Base-by-base conservation (phyloP, 73 alveolate genomes). In the Stentor roeselii region DNA sequence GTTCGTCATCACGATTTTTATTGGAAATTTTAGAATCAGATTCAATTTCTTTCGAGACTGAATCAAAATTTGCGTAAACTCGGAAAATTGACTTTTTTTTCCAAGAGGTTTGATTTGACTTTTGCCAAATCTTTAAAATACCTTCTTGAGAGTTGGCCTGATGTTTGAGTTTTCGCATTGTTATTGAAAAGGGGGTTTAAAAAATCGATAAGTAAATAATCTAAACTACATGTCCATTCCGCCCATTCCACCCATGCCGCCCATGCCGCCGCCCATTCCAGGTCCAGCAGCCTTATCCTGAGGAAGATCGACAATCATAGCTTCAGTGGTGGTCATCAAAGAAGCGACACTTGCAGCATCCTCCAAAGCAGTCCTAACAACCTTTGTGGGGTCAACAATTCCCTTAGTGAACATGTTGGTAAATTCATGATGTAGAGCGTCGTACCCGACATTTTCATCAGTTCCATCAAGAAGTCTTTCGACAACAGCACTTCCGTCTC, bases 331-430 rank as follows among this genome's bases (percentile, higher is more conserved):
- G 77, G 96, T 88, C 99, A 96, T 95, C 60, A 95, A 83, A 30
- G 97, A 89, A 59, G 99, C 99, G 75, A 96, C 98, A 3, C 97
- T 93, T 4, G 98, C 93, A 42, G 99, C 97, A 80, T 95, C 98
- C 59, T 92, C 97, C 41, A 96, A 85, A 32, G 99, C 98, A 40
- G 98, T 92, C 86, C 99, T 95, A 35, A 96, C 99, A 75, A 96
- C 99, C 93, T 96, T 96, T 60, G 99, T 93, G 85, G 99, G 99
- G 82, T 96, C 99, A 60, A 96, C 95, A 88, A 96, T 93, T 61
- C 99, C 99, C 3, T 90, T 88, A 59, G 78, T 42, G 74, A 15
- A 15, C n/a, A 15, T 58, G 74, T 58, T 58, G 74, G 15, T 58
- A n/a, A n/a, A 15, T 58, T 15, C n/a, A 15, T 15, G 15, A 15